phyloP scores from a whole-genome alignment of 2,329 filamentous ascomycete species.

The Ophiosphaerella narmari region DNA sequence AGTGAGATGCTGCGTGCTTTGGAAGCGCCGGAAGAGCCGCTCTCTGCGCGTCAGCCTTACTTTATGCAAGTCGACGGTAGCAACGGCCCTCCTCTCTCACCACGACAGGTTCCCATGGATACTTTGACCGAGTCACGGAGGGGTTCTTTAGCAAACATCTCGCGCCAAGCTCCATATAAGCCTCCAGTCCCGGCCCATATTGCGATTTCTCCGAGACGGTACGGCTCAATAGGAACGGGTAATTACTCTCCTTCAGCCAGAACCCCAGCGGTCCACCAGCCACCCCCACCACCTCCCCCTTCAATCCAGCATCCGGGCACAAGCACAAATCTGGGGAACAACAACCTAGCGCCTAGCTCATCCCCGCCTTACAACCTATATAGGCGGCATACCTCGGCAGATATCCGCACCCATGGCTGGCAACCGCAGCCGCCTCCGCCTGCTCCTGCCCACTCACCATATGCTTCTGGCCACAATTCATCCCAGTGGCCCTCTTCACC shows the following conservation, averaged over 20 bases:
- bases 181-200: constrained; percentile 82
- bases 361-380: constrained; percentile 70
- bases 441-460: constrained; percentile 63
- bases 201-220: constrained; percentile 76
- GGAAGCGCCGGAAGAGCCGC: constrained; percentile 66
- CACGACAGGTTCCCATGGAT: constrained; percentile 83
- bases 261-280: constrained; percentile 67
- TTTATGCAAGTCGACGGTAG: constrained; percentile 48
- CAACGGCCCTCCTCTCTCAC: constrained; percentile 76
- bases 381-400: constrained; percentile 89
- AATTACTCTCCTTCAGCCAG: constrained; percentile 73
- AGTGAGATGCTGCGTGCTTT: constrained; percentile 61
- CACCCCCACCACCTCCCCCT: constrained; percentile 65
- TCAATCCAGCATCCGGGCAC: constrained; percentile 66
- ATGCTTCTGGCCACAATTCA: constrained; percentile 65
- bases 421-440: constrained; percentile 61
- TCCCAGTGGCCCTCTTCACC: constrained; percentile 71
- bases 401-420: constrained; percentile 75
- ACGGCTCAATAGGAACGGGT: constrained; percentile 81
- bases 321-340: constrained; percentile 51
- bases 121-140: constrained; percentile 67
- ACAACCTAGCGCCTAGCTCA: constrained; percentile 49
- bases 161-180: constrained; percentile 70
- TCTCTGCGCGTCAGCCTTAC: constrained; percentile 60
- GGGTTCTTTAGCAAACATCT: constrained; percentile 61